Conservation (phyloP, 176 grass and related monocot genomes). For the Microstegium vimineum region DNA sequence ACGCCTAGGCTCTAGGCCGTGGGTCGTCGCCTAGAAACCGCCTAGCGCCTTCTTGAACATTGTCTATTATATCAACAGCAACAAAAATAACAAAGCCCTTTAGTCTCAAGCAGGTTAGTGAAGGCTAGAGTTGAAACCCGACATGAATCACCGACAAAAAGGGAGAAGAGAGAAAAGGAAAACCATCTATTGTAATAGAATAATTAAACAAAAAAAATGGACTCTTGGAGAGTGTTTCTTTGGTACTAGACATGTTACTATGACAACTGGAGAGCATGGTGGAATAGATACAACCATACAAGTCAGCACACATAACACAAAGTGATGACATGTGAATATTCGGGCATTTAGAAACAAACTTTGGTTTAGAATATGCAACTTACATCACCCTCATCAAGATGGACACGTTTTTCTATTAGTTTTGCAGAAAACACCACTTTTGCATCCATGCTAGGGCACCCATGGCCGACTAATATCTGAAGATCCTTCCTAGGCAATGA, state of each 20-base stretch:
- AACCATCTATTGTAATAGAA: background rate
- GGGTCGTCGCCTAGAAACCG: too few species aligned
- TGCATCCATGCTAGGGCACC: conserved; percentile 73
- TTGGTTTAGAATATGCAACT: conserved; percentile 30
- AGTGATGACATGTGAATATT: background rate
- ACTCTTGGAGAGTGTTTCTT: background rate
- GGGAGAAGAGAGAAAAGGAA: background rate
- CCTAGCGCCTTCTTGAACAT: too few species aligned
- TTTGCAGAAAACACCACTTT: conserved; percentile 95
- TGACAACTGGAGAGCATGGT: background rate
- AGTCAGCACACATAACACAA: background rate
- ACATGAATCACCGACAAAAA: background rate
- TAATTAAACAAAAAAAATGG: background rate
- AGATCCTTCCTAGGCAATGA: conserved; percentile 80
- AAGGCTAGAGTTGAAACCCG: background rate
- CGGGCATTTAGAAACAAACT: background rate
- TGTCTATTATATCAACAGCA: background rate
- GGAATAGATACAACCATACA: background rate
- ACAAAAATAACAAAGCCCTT: background rate
- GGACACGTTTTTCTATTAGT: conserved; percentile 83
- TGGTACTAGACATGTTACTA: background rate
- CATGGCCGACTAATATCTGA: conserved; percentile 84
- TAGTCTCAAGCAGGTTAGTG: background rate
- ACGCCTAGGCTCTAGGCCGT: too few species aligned
- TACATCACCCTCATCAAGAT: conserved; percentile 98